Evolutionary conservation across 2,329 filamentous ascomycete species (phyloP), one percentile per base, ranked within the genome.

Genomic region (Lachnellula occidentalis): DNA sequence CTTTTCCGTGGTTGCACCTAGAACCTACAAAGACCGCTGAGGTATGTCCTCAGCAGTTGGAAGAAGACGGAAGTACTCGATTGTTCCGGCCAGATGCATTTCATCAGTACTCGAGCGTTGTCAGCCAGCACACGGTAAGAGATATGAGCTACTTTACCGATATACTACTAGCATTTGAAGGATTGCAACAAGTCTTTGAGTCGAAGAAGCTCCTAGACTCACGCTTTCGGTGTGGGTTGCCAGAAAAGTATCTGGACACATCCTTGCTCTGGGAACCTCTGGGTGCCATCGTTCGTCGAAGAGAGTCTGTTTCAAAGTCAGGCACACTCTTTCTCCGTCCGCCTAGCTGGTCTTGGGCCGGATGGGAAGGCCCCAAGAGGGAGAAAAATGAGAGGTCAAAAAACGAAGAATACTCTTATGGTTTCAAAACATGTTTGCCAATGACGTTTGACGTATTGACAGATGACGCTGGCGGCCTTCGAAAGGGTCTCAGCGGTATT

Each of bases 141-240:
- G 66, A 69, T 42, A 57, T 76, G 51, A 72, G 72, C 0, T 56
- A 69, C 21, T 72, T 73, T 21, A 71, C 75, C 34, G 74, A 76
- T 52, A 75, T 73, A 12, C 63, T 73, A 2, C 64, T 63, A n/a
- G 74, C 74, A 11, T 74, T 76, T 55, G 64, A 70, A 1, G 73
- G 74, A 57, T 71, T 76, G 54, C 76, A 72, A 0, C 68, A 71
- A 15, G 66, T 75, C 76, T 48, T 74, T 73, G 4, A 39, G 36
- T 39, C 36, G n/a, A 68, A 68, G 21, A 67, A 71, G 1, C 76
- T 74, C 48, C 27, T 31, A 11, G 73, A 73, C 6, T 27, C 27
- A 27, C 73, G 74, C 3, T 76, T 76, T 60, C 63, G 73, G 27
- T 76, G 72, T 53, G 74, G 74, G 12, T 73, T 76, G 73, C 74